Conservation (phyloP, 164 flowering plant genomes). For the Stephania cephalantha region DNA sequence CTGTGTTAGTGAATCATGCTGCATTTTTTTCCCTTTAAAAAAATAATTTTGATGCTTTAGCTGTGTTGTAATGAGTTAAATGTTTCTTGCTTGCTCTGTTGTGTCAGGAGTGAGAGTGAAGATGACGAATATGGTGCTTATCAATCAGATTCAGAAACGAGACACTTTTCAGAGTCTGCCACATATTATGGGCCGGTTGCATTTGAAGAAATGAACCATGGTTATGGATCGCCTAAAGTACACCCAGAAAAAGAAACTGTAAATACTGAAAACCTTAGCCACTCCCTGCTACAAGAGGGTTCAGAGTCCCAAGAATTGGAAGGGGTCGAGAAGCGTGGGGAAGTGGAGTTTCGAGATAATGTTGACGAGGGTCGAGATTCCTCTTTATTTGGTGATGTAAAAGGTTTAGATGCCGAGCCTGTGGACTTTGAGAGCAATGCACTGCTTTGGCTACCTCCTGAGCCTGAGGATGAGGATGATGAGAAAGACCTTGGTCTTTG, state of each 20-base stretch:
- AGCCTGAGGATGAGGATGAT: conserved; percentile 95
- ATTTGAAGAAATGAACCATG: conserved; percentile 44
- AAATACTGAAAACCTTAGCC: conserved; percentile 33
- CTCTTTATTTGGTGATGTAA: conserved; percentile 41
- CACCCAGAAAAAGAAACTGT: conserved; percentile 40
- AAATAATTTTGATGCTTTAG: background rate
- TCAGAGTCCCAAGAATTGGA: conserved; percentile 27
- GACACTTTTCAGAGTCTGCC: conserved; percentile 37
- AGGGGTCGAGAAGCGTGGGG: conserved; percentile 22
- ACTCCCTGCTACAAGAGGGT: conserved; percentile 34
- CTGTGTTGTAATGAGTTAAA: background rate
- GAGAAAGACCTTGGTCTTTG: conserved; percentile 63
- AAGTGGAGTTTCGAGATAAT: conserved; percentile 33
- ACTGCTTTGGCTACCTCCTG: conserved; percentile 94
- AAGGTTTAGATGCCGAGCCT: conserved; percentile 51
- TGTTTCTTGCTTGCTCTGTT: conserved; percentile 15
- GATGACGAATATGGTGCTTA: conserved; percentile 55
- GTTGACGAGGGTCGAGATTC: conserved; percentile 41
- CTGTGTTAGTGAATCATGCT: background rate
- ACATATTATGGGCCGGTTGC: conserved; percentile 42
- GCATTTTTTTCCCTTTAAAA: background rate
- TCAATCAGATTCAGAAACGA: conserved; percentile 41
- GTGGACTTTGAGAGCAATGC: conserved; percentile 96
- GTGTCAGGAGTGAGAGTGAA: conserved; percentile 65
- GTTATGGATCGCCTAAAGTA: conserved; percentile 39